phyloP scores from a whole-genome alignment of 2,329 filamentous ascomycete genomes.

The Hypoxylon sp. region DNA sequence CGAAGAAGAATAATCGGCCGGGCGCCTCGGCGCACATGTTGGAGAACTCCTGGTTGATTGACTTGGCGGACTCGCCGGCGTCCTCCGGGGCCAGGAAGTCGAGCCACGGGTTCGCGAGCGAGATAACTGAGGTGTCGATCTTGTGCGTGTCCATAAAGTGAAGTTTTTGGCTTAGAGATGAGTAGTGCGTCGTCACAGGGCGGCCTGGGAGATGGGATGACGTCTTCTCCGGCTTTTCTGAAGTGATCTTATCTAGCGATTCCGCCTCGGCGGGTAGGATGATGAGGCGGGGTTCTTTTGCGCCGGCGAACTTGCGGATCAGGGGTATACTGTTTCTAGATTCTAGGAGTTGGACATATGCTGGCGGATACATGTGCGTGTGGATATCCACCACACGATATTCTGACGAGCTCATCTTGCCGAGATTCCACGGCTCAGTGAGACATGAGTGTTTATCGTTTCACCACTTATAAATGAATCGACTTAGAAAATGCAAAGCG shows the following conservation, averaged over 20 bases:
- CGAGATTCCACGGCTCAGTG: background rate
- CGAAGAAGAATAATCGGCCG: conserved; percentile 85
- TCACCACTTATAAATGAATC: background rate
- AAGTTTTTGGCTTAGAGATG: conserved; percentile 82
- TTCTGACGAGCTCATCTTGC: conserved; percentile 54
- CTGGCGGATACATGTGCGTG: conserved; percentile 77
- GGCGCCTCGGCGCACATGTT: conserved; percentile 75
- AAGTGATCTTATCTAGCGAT: conserved; percentile 63
- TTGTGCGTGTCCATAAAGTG: conserved; percentile 88
- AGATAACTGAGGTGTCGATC: conserved; percentile 87
- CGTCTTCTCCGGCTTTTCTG: conserved; percentile 57
- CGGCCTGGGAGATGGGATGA: conserved; percentile 76
- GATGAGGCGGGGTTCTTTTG: conserved; percentile 72
- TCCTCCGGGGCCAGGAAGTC: conserved; percentile 78
- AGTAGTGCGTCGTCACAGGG: conserved; percentile 86
- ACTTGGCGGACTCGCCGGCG: conserved; percentile 72
- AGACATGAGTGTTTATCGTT: background rate
- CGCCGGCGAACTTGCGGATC: conserved; percentile 73
- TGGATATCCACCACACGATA: conserved; percentile 73
- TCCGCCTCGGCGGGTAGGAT: conserved; percentile 68
- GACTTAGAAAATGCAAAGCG: background rate
- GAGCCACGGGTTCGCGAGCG: conserved; percentile 93
- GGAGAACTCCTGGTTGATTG: conserved; percentile 84
- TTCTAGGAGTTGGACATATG: conserved; percentile 72
- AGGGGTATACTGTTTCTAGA: conserved; percentile 75